Percentiles rank a stretch among this genome's conserved stretches.
phyloP scores from a whole-genome alignment of 352 stramenopile genomes.

The Phytophthora rubi region DNA sequence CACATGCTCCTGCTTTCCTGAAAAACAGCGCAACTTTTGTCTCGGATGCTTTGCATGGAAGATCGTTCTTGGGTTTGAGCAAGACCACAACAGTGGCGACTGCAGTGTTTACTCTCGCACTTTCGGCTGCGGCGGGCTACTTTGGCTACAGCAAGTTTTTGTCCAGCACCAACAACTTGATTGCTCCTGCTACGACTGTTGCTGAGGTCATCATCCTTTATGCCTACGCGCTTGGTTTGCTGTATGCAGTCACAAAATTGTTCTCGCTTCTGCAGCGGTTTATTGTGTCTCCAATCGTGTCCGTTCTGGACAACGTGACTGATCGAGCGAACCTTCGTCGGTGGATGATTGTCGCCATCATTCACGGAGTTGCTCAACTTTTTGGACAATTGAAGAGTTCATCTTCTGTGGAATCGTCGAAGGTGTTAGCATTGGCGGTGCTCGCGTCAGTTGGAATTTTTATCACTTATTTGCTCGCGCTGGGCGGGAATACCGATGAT shows the following conservation, averaged over 20 bases:
- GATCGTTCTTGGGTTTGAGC: conserved; percentile 13
- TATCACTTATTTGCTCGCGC: conserved; percentile 51
- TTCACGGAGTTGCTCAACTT: conserved; percentile 48
- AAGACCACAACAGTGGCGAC: conserved; percentile 10
- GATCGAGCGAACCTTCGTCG: conserved; percentile 41
- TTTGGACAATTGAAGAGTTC: conserved; percentile 46
- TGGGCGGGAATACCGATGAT: conserved; percentile 47
- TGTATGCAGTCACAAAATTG: conserved; percentile 51
- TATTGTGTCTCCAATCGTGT: conserved; percentile 44
- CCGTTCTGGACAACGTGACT: conserved; percentile 27
- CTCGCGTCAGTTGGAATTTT: conserved; percentile 55
- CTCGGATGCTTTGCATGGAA: conserved; percentile 6
- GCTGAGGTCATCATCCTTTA: conserved; percentile 57
- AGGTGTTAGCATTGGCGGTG: conserved; percentile 56
- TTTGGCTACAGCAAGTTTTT: conserved; percentile 26
- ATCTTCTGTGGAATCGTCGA: conserved; percentile 37
- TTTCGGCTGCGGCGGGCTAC: conserved; percentile 16
- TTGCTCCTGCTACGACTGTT: conserved; percentile 7
- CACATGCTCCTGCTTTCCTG: conserved; percentile 48
- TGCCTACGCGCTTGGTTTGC: conserved; percentile 56
- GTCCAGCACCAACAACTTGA: conserved; percentile 1
- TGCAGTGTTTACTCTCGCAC: conserved; percentile 20
- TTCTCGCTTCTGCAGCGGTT: conserved; percentile 48
- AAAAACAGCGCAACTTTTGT: conserved; percentile 23
- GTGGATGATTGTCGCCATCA: conserved; percentile 55